Evolutionary conservation across 345 rosid genomes (phyloP), one percentile per base, ranked within the genome.

Genomic region (Eucalyptus regnans): DNA sequence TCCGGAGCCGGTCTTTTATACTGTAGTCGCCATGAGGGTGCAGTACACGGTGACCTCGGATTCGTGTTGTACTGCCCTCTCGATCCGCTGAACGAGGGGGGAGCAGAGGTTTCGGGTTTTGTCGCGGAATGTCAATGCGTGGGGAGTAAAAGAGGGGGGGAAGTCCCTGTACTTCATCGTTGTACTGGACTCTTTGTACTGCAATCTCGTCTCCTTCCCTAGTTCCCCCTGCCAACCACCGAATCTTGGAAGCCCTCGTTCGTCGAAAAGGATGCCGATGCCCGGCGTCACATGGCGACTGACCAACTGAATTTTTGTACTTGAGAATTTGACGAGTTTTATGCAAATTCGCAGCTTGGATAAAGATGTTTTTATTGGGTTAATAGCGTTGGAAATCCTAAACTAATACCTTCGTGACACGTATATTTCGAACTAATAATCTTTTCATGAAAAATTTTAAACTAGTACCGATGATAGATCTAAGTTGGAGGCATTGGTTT

Each of bases 401-500:
- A 31, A 66, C 0, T n/a, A 7, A n/a, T 29, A 64, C 3, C 0
- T 64, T 7, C 5, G 3, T 25, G 66, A 64, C 0, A 31, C 6
- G 1, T 31, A 15, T 66, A 7, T 0, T 15, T 3, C 2, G 12
- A 66, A 66, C 9, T 15, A 66, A 15, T 8, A 66, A 31, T 66
- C 3, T 8, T 31, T 18, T 31, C 10, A 0, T 8, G 6, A 15
- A 66, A 1, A 68, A 17, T 1, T 8, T 16, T 0, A 8, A 68
- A 31, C 7, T 2, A 3, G 3, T n/a, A 71, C 7, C 2, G 0
- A 71, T 23, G 37, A 3, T 20, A 10, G 3, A 37, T 37, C 43
- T 18, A 1, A 71, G 14, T 37, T 23, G 0, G 25, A 22, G 4
- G 0, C 1, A 0, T 4, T 56, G 27, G 3, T 56, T 56, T 37